Base-by-base conservation (phyloP, 768 basidiomycete genomes). In the Lactarius tabidus region DNA sequence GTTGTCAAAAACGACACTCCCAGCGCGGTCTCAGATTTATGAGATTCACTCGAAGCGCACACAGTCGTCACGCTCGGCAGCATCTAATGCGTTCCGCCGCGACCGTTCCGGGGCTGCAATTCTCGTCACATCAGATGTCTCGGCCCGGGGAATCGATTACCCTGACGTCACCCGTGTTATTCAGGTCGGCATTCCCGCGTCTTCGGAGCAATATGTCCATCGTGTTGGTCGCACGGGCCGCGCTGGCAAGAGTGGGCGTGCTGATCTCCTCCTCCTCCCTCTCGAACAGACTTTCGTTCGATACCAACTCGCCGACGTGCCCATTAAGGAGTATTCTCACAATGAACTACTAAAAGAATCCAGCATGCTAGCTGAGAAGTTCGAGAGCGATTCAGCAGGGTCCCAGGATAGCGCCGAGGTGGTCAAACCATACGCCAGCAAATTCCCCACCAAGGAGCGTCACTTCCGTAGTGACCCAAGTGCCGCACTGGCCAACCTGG, bases 121-220 rank as follows among this genome's bases (percentile, higher is more conserved):
- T 35, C 83, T 96, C 59, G 80, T 97, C 69, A 90, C 87, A 4
- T 94, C 93, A 1, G 94, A 96, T 69, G 87, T 96, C 6, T 94
- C 91, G 33, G 92, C 93, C 26, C 85, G 93, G 63, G 92, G 92
- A 18, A 84, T 95, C 53, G 92, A 96, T 74, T 96, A 95, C 73
- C 93, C 93, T 9, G 85, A 84, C 23, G 90, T 95, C 26, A 92
- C 91, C 0, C 86, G 94, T 43, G 90, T 95, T 66, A 89, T 98
- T 68, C 97, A 98, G 74, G 80, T 99, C 58, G 95, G 96, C 58
- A 79, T 90, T 8, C 95, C 96, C 2, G 73, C 77, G 7, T 79
- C 76, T 1, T 75, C 83, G 12, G 89, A 93, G 26, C 83, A 87
- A 68, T 96, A 97, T 73, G 79, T 94, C 57, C 92, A 95, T 70